phyloP scores from a whole-genome alignment of 2,329 filamentous ascomycete genomes.

The Penicillium sp. region DNA sequence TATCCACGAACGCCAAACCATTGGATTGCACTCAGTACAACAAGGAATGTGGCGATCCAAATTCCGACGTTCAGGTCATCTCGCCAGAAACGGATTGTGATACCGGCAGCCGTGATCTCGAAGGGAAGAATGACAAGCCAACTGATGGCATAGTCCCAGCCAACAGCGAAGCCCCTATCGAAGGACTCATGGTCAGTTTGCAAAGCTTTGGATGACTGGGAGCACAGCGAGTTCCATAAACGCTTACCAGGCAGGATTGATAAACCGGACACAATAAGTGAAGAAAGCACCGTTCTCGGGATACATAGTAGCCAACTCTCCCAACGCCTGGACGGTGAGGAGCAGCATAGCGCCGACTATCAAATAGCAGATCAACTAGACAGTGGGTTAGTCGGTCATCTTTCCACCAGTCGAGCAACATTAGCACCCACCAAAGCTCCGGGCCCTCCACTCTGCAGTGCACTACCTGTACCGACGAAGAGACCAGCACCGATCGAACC shows the following conservation, averaged over 20 bases:
- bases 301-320: conserved; percentile 56
- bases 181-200: neutral
- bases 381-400: neutral
- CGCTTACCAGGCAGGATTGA: conserved; percentile 52
- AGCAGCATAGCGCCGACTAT: conserved; percentile 55
- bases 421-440: conserved; percentile 22
- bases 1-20: conserved; percentile 52
- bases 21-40: conserved; percentile 48
- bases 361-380: conserved; percentile 39
- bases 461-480: conserved; percentile 36
- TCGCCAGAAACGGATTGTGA: conserved; percentile 51
- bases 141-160: conserved; percentile 64
- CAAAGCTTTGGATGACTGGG: too few species aligned
- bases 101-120: conserved; percentile 59
- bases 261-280: conserved; percentile 55
- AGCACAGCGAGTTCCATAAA: too few species aligned
- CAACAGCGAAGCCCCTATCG: conserved; percentile 41
- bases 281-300: conserved; percentile 59
- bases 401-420: neutral
- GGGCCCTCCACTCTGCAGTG: conserved; percentile 34
- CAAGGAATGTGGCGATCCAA: conserved; percentile 54
- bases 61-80: conserved; percentile 48
- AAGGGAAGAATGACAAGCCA: conserved; percentile 78
- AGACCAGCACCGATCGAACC: conserved; percentile 39
- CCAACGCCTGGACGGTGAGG: conserved; percentile 54